These are phyloP conservation scores for Stylonectria norvegica DNA, from an alignment of 2,329 filamentous ascomycete species.

Conservation along the genomic window DNA sequence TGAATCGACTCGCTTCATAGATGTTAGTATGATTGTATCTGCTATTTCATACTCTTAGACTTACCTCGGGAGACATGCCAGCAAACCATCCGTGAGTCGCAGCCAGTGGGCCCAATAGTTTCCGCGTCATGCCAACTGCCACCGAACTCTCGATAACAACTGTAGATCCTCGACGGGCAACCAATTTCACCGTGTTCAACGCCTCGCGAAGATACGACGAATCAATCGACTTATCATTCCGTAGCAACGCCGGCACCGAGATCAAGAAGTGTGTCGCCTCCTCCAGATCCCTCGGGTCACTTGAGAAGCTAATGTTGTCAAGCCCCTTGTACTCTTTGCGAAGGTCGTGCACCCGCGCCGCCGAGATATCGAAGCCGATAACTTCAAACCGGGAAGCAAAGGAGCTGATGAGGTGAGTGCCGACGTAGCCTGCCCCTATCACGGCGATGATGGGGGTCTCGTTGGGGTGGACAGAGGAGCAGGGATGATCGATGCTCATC, in stretches of 20 bases:
- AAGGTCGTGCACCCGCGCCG: conserved; percentile 34
- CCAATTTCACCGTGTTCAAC: conserved; percentile 37
- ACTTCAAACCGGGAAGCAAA: conserved; percentile 41
- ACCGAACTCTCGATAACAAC: conserved; percentile 52
- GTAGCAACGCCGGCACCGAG: conserved; percentile 48
- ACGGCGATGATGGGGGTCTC: conserved; percentile 39
- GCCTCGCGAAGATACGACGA: conserved; percentile 44
- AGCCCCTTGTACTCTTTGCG: conserved; percentile 22
- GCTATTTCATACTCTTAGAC: background rate
- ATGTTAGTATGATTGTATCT: conserved; percentile 1
- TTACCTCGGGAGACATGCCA: conserved; percentile 45
- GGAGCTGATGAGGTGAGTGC: conserved; percentile 42
- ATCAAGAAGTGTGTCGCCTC: conserved; percentile 49
- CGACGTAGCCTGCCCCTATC: conserved; percentile 52
- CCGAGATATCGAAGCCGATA: conserved; percentile 46
- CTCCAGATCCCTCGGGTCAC: conserved; percentile 32
- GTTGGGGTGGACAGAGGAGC: background rate
- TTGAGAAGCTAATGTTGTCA: conserved; percentile 34
- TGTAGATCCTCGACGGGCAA: conserved; percentile 41
- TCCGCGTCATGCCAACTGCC: conserved; percentile 50
- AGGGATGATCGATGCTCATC: background rate
- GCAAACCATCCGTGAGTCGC: conserved; percentile 37
- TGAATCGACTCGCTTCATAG: conserved; percentile 44
- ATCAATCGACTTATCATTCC: conserved; percentile 43
- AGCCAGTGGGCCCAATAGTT: conserved; percentile 45